Base-by-base conservation (phyloP, 2,329 filamentous ascomycete genomes). In the Fusarium domesticum region DNA sequence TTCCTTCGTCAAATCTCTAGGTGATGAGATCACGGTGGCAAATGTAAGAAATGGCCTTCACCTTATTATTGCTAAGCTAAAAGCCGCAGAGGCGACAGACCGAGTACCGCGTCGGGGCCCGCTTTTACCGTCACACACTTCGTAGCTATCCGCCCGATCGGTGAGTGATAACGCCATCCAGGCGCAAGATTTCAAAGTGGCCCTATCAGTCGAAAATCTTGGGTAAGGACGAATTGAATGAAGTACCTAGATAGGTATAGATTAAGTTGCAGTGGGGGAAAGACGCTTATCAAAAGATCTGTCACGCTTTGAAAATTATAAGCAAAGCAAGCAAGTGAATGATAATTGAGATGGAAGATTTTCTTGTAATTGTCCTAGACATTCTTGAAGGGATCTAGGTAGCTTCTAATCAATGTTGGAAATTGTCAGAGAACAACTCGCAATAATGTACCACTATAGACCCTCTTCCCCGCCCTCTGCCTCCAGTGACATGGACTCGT, bases 91-190 rank as follows among this genome's bases (percentile, higher is more conserved):
- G 20, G 33, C 18, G 35, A 43, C 45, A 17, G 43, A 49, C 57
- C 57, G 57, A 59, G 37, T 59, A 53, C 57, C 57, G 57, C 43
- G 41, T 39, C 31, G 8, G 23, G 45, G 40, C 16, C 57, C 57
- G 48, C 54, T 53, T 53, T 48, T 57, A 37, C 43, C 47, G 40
- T 38, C 45, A 55, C n/a, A n/a, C n/a, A n/a, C 4, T 28, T 28
- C 14, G 23, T 8, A 45, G 36, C 37, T 49, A 45, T 48, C 52
- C 52, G 45, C 30, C 48, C 54, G 54, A 60, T 60, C 55, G 51
- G 55, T 46, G 32, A 50, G 44, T 52, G 57, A 60, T 59, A 58
- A 59, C 57, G 57, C 57, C 57, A 59, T 59, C 48, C 47, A 18
- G 23, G 48, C 17, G 37, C 35, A 35, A 53, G 57, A 59, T 59